A percentile compares a stretch with the other conserved stretches of the same genome.
Evolutionary conservation across 2,329 filamentous ascomycete species (phyloP).

Genomic region (Fusarium sp.): DNA sequence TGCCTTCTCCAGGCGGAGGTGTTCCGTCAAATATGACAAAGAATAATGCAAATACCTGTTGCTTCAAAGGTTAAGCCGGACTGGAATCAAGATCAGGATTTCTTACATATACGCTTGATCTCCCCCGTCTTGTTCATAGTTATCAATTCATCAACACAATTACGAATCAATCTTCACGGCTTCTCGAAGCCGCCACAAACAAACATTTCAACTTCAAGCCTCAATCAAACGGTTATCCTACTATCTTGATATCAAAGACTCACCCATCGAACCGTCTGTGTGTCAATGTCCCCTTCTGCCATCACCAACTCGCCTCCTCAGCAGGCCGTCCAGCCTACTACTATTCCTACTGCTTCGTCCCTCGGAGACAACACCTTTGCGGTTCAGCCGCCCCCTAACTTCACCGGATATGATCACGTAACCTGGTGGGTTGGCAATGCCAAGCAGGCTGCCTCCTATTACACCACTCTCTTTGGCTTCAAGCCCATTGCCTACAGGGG

Average conservation of each 20-base stretch:
- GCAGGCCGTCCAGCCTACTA: slow-evolving; percentile 55
- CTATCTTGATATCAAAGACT: slow-evolving; percentile 23
- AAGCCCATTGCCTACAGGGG: slow-evolving; percentile 83
- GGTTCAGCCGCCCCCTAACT: slow-evolving; percentile 65
- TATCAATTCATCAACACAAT: slow-evolving; percentile 13
- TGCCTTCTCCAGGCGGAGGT: slow-evolving; percentile 43
- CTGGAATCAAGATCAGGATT: slow-evolving; percentile 23
- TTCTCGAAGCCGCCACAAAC: slow-evolving; percentile 26
- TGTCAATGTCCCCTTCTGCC: slow-evolving; percentile 69
- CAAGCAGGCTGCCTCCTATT: slow-evolving; percentile 92
- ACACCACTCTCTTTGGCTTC: slow-evolving; percentile 89
- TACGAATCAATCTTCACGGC: slow-evolving; percentile 8
- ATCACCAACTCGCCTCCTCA: slow-evolving; percentile 61
- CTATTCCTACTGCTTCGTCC: slow-evolving; percentile 46
- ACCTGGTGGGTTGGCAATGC: slow-evolving; percentile 98
- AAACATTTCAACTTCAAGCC: slow-evolving; percentile 23
- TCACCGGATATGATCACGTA: slow-evolving; percentile 90
- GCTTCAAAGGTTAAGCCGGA: slow-evolving; percentile 40
- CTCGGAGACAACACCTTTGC: slow-evolving; percentile 61
- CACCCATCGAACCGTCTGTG: slow-evolving; percentile 34
- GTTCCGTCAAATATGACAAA: slow-evolving; percentile 41
- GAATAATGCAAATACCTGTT: slow-evolving; percentile 21
- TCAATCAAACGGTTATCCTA: slow-evolving; percentile 10
- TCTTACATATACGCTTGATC: slow-evolving; percentile 41
- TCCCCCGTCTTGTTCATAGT: slow-evolving; percentile 18